Conservation (phyloP, 1,139 yeast genomes). For the Hemisphaericaspora subhashii region DNA sequence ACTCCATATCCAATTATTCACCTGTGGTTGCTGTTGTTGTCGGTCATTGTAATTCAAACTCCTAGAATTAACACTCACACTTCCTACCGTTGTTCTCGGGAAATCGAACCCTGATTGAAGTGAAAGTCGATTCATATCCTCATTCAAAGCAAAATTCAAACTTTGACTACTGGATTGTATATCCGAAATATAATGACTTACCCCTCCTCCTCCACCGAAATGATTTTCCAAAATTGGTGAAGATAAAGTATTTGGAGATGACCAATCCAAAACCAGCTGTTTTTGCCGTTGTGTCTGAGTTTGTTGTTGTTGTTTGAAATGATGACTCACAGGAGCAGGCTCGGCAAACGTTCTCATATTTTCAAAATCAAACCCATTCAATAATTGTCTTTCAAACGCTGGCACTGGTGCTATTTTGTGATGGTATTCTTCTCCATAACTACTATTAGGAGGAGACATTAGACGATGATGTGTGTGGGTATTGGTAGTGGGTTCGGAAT, state of each 20-base stretch:
- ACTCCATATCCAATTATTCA: conserved; percentile 2
- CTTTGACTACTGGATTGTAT: neutral
- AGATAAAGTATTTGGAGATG: neutral
- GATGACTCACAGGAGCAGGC: neutral
- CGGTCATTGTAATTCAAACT: too few species aligned
- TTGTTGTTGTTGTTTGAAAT: neutral
- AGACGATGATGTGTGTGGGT: neutral
- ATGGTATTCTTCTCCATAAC: neutral
- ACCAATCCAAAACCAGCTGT: neutral
- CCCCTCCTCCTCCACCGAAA: too few species aligned
- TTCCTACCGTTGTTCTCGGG: neutral
- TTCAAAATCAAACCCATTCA: neutral
- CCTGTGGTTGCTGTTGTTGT: too few species aligned
- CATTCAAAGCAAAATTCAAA: neutral
- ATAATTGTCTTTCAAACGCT: neutral
- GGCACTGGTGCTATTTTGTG: too few species aligned
- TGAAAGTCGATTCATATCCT: neutral
- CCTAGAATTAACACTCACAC: too few species aligned
- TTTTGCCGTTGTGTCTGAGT: neutral
- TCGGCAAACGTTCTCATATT: neutral
- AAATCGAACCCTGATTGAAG: neutral
- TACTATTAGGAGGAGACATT: neutral
- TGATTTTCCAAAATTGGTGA: conserved; percentile 1
- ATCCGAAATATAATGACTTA: neutral
- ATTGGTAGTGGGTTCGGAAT: neutral